Percentiles rank a stretch among this genome's conserved stretches.
Evolutionary conservation across 306 rosid genomes (phyloP).

Genomic region (Geum urbanum): DNA sequence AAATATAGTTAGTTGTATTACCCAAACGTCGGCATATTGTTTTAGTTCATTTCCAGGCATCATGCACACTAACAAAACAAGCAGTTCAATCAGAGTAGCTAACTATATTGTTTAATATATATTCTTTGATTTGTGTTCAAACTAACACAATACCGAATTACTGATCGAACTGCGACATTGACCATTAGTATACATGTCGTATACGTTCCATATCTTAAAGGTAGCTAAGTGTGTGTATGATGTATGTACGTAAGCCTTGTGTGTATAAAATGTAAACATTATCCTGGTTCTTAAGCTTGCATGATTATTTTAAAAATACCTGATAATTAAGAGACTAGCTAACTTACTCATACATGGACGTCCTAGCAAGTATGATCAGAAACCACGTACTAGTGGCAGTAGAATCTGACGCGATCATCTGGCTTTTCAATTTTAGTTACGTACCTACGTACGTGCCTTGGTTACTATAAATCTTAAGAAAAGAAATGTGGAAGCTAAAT

Average conservation of each 20-base stretch:
- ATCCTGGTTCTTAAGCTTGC: slow-evolving; percentile 4
- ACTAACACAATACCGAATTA: too few species aligned
- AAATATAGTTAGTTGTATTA: too few species aligned
- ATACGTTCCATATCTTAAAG: background rate
- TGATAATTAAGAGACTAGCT: slow-evolving; percentile 1
- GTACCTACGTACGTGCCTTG: background rate
- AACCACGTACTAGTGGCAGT: slow-evolving; percentile 42
- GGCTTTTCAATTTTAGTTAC: slow-evolving; percentile 4
- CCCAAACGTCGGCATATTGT: too few species aligned
- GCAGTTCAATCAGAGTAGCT: too few species aligned
- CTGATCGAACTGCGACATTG: background rate
- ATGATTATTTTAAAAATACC: slow-evolving; percentile 7
- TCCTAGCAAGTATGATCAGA: slow-evolving; percentile 28
- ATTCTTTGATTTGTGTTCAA: too few species aligned
- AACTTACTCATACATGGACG: slow-evolving; percentile 14
- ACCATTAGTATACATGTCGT: background rate
- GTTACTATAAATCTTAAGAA: too few species aligned
- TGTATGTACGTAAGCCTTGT: background rate
- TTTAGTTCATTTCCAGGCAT: too few species aligned
- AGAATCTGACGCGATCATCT: slow-evolving; percentile 47
- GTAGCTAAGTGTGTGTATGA: too few species aligned
- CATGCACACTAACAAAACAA: too few species aligned
- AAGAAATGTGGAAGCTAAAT: background rate
- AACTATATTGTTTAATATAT: too few species aligned
- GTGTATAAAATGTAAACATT: background rate